phyloP scores from a whole-genome alignment of 108 stramenopile species.

The Thalassiosira profunda region DNA sequence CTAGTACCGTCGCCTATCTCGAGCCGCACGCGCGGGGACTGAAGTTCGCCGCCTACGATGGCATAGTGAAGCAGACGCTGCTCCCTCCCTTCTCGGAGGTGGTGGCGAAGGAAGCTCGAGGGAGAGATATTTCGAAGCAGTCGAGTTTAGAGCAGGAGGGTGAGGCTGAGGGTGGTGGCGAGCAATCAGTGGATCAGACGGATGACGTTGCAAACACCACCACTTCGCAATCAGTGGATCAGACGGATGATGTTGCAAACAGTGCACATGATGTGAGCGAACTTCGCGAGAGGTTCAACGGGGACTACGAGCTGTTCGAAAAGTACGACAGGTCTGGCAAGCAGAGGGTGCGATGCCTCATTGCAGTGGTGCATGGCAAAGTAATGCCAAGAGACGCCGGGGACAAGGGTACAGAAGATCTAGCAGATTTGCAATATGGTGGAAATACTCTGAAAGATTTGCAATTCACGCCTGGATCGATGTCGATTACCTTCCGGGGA shows the following conservation, averaged over 20 bases:
- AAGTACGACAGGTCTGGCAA: constrained; percentile 15
- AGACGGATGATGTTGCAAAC: too few relatives aligned
- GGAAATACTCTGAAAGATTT: too few relatives aligned
- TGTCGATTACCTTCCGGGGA: constrained; percentile 6
- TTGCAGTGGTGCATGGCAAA: constrained; percentile 2
- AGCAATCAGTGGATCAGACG: too few relatives aligned
- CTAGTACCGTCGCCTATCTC: constrained; percentile 10
- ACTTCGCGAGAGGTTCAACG: not conserved
- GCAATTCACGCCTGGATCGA: not conserved
- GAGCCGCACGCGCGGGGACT: constrained; percentile 14
- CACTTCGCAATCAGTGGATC: too few relatives aligned
- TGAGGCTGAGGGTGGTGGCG: too few relatives aligned
- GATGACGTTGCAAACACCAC: too few relatives aligned
- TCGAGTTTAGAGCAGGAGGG: too few relatives aligned
- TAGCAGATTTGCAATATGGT: too few relatives aligned
- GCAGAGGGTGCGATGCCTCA: constrained; percentile 3
- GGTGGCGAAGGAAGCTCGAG: not conserved
- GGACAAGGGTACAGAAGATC: too few relatives aligned
- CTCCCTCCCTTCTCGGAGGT: constrained; percentile 13
- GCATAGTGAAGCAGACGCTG: not conserved
- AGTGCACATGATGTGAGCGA: not conserved
- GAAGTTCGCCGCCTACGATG: constrained; percentile 8
- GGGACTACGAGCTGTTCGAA: not conserved
- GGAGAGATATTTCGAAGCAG: too few relatives aligned
- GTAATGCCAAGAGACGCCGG: too few relatives aligned